phyloP scores from a whole-genome alignment of 371 early-diverging fungal species.

The Syncephalis fuscata region DNA sequence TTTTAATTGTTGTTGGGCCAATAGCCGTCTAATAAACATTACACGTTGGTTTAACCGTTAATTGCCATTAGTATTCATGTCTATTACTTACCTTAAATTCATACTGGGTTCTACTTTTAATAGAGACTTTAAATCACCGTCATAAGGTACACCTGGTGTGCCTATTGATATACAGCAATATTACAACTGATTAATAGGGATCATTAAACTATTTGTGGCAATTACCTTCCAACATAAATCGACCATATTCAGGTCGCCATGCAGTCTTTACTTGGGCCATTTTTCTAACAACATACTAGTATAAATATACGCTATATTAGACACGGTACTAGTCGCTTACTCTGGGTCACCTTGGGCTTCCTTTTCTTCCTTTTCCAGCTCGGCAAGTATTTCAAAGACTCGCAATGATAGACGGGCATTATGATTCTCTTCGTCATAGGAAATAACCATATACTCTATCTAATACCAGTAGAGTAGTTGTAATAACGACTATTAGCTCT shows the following conservation, averaged over 20 bases:
- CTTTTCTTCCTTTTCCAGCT: constrained; percentile 54
- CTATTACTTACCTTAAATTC: constrained; percentile 33
- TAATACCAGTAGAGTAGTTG: too few species aligned
- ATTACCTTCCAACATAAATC: constrained; percentile 84
- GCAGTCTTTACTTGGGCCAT: constrained; percentile 25
- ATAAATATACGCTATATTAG: background rate
- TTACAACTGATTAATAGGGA: background rate
- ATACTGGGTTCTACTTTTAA: constrained; percentile 79
- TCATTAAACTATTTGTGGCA: too few species aligned
- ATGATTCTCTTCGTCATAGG: constrained; percentile 50
- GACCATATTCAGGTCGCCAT: constrained; percentile 94
- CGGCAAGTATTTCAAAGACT: constrained; percentile 69
- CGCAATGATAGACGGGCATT: constrained; percentile 60
- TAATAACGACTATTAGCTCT: too few species aligned
- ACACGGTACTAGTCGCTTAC: constrained; percentile 8
- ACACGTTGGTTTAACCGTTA: too few species aligned
- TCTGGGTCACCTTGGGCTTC: constrained; percentile 22
- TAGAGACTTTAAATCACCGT: constrained; percentile 64
- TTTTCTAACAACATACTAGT: background rate
- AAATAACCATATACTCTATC: constrained; percentile 87
- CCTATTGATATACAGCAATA: constrained; percentile 14
- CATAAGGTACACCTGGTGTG: constrained; percentile 89
- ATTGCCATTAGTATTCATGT: background rate
- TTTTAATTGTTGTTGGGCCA: constrained; percentile 42
- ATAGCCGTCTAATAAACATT: constrained; percentile 32